Evolutionary conservation across 1,284 basidiomycete species (phyloP), one percentile per base, ranked within the genome.

Genomic region (Ceratobasidium theobromae): DNA sequence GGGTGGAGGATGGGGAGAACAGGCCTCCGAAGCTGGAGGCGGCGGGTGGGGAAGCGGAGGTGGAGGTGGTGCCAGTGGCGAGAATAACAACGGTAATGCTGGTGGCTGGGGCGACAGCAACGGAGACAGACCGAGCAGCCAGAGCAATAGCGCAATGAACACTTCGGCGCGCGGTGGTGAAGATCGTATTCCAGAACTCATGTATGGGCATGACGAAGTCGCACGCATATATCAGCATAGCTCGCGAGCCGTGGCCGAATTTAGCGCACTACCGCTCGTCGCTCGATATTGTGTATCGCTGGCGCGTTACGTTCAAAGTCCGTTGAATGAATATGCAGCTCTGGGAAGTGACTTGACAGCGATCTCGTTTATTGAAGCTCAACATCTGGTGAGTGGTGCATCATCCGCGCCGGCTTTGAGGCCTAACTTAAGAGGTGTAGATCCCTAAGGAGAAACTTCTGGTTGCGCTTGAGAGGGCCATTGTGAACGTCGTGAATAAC

Each of bases 241-340:
- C 73, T 84, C 86, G 69, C 88, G 95, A 45, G 94, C 93, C 0
- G 81, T 83, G 38, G 86, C 87, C 66, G 97, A 99, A 77, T 95
- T 94, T 75, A 87, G 88, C 45, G 83, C 89, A 0, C 79, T 98
- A 46, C 87, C 88, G 0, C 78, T 86, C 16, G 87, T 90, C 53
- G 90, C 88, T n/a, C 91, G 93, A 75, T 99, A 98, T 75, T 98
- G 96, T 72, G 83, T 99, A 51, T 98, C 92, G 53, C 78, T 99
- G 70, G 95, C 95, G 43, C 86, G 97, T 65, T 99, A 97, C 75
- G 83, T 86, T 9, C 97, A 99, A 76, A 96, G 88, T 73, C 97
- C 97, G 1, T 78, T 99, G 72, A 95, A 93, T 74, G 95, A 97
- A 75, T 95, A 91, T 75, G 91, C 91, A 23, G 91, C 94, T 0